A percentile compares a stretch with the other conserved stretches of the same genome.
Evolutionary conservation across 441 rosid genomes (phyloP).

Genomic region (Pelargonium australe): DNA sequence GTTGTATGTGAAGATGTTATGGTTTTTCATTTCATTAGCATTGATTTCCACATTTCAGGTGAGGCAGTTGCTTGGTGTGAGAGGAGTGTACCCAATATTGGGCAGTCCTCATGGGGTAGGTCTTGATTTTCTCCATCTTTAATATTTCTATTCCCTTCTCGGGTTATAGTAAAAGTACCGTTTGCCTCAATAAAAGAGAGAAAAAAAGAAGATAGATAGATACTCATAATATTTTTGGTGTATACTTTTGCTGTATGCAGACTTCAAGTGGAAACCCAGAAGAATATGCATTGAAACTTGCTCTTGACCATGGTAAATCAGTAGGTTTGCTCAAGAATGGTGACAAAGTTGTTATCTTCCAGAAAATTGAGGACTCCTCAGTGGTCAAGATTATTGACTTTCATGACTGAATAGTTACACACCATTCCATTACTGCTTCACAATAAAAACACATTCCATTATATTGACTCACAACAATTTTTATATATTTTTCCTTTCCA

Average conservation of each 20-base stretch:
- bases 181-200: too few species aligned
- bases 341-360: conserved; percentile 20
- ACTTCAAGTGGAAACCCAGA: conserved; percentile 10
- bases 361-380: conserved; percentile 20
- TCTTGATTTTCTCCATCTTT: not conserved
- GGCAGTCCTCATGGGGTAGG: conserved; percentile 21
- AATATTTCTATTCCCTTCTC: not conserved
- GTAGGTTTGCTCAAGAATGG: conserved; percentile 15
- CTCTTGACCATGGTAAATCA: conserved; percentile 18
- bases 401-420: not conserved
- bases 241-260: conserved; percentile 8
- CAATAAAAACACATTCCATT: not conserved
- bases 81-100: conserved; percentile 25
- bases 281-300: conserved; percentile 24
- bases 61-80: conserved; percentile 28
- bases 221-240: not conserved
- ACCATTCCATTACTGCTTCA: not conserved
- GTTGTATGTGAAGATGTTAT: too few species aligned
- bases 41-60: conserved; percentile 15
- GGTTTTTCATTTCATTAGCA: not conserved
- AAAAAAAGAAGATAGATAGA: too few species aligned
- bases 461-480: not conserved
- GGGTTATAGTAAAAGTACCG: too few species aligned
- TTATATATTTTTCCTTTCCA: not conserved
- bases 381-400: conserved; percentile 21